Conservation (phyloP, 257 asterid species). For the Misopates orontium region DNA sequence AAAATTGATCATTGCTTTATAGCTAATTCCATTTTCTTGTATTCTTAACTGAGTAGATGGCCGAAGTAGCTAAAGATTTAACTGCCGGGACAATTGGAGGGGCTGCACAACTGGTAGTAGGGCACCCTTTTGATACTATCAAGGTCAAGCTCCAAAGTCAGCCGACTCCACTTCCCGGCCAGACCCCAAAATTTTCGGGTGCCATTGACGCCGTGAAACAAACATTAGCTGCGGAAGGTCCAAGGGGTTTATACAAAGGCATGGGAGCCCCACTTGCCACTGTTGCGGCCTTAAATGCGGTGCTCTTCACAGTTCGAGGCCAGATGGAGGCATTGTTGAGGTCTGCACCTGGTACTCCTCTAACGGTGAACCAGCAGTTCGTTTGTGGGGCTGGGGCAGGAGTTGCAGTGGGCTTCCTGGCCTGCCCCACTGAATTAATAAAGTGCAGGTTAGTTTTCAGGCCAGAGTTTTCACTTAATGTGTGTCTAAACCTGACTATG, state of each 20-base stretch:
- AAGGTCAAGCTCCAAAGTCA: constrained; percentile 98
- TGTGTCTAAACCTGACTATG: too few species aligned
- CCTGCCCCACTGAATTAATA: constrained; percentile 88
- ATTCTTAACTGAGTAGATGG: constrained; percentile 48
- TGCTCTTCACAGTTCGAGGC: constrained; percentile 83
- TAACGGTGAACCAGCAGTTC: constrained; percentile 69
- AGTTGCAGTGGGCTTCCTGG: constrained; percentile 72
- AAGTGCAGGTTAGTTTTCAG: constrained; percentile 73
- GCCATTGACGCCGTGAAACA: constrained; percentile 89
- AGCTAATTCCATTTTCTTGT: too few species aligned
- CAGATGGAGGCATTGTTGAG: constrained; percentile 76
- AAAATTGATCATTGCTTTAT: too few species aligned
- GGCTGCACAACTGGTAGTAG: constrained; percentile 77
- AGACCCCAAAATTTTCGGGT: constrained; percentile 69
- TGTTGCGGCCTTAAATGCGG: constrained; percentile 82
- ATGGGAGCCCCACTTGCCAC: constrained; percentile 97
- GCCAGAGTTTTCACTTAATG: background rate
- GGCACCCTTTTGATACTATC: constrained; percentile 96
- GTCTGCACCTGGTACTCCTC: constrained; percentile 73
- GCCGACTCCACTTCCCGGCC: constrained; percentile 82
- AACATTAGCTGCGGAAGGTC: constrained; percentile 91
- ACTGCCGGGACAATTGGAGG: constrained; percentile 85
- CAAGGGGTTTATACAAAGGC: constrained; percentile 85
- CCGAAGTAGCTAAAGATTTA: constrained; percentile 65
- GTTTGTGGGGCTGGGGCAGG: constrained; percentile 94